phyloP scores from a whole-genome alignment of 2,329 filamentous ascomycete species.

The Arthrobotrys conoides region DNA sequence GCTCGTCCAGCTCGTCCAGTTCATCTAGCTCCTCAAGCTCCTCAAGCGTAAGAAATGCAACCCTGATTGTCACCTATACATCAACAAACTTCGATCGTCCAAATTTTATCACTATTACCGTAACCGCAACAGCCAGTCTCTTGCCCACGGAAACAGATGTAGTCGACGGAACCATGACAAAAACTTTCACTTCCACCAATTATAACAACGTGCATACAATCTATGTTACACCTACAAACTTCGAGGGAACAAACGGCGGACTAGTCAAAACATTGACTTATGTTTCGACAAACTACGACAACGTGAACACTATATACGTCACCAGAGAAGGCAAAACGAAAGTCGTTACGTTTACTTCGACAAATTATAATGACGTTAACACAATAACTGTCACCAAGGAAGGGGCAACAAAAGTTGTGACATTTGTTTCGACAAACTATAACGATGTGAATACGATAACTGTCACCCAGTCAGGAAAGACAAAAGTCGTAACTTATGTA shows the following conservation, averaged over 20 bases:
- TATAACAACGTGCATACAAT: background rate
- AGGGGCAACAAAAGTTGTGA: background rate
- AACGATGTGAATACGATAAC: background rate
- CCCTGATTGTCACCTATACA: background rate
- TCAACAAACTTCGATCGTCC: constrained; percentile 3
- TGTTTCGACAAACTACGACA: background rate
- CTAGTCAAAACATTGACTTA: background rate
- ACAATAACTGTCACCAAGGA: background rate
- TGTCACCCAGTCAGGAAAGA: background rate
- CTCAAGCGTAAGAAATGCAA: background rate
- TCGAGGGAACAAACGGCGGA: background rate
- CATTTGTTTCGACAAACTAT: background rate
- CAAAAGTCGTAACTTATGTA: background rate
- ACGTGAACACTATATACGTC: background rate
- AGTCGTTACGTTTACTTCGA: background rate
- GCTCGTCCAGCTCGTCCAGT: constrained; percentile 2
- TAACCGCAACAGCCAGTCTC: background rate
- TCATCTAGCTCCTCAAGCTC: constrained; percentile 13
- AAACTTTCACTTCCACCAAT: background rate
- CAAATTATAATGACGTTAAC: background rate
- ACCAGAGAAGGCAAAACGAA: background rate
- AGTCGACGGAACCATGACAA: background rate
- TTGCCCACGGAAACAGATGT: background rate
- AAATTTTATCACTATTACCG: background rate
- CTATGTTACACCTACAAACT: background rate